A percentile compares a stretch with the other conserved stretches of the same genome.
phyloP scores from a whole-genome alignment of 192 early-diverging fungal genomes.

The Rhizophagus prolifer region DNA sequence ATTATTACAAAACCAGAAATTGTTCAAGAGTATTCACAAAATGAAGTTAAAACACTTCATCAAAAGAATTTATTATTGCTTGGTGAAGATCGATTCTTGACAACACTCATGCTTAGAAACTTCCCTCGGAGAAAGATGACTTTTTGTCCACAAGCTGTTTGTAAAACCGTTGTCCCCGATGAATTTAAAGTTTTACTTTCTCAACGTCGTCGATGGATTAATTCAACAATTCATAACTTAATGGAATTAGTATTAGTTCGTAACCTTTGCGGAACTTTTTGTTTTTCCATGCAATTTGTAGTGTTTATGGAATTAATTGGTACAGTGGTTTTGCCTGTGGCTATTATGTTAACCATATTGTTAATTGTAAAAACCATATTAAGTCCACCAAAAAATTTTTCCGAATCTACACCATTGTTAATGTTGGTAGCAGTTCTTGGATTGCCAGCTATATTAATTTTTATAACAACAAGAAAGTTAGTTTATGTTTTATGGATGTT shows the following conservation, averaged over 20 bases:
- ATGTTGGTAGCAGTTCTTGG: conserved; percentile 80
- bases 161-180: conserved; percentile 84
- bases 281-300: conserved; percentile 91
- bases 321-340: conserved; percentile 75
- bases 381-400: conserved; percentile 54
- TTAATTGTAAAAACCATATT: conserved; percentile 58
- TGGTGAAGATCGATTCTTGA: conserved; percentile 88
- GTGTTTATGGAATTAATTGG: conserved; percentile 76
- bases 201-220: conserved; percentile 95
- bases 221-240: conserved; percentile 94
- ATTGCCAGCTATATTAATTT: conserved; percentile 85
- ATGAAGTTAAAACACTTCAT: conserved; percentile 74
- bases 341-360: conserved; percentile 68
- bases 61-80: conserved; percentile 79
- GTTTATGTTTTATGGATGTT: conserved; percentile 92
- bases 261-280: conserved; percentile 96
- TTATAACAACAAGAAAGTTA: conserved; percentile 81
- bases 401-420: conserved; percentile 64
- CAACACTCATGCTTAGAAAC: conserved; percentile 85
- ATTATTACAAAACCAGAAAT: conserved; percentile 91
- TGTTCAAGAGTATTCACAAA: conserved; percentile 81
- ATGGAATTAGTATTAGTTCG: conserved; percentile 88
- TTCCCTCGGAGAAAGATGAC: conserved; percentile 87
- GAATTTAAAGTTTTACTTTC: conserved; percentile 80
- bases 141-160: conserved; percentile 81